Evolutionary conservation across 129 eudicot genomes (phyloP).

Genomic region (Tagetes erecta): DNA sequence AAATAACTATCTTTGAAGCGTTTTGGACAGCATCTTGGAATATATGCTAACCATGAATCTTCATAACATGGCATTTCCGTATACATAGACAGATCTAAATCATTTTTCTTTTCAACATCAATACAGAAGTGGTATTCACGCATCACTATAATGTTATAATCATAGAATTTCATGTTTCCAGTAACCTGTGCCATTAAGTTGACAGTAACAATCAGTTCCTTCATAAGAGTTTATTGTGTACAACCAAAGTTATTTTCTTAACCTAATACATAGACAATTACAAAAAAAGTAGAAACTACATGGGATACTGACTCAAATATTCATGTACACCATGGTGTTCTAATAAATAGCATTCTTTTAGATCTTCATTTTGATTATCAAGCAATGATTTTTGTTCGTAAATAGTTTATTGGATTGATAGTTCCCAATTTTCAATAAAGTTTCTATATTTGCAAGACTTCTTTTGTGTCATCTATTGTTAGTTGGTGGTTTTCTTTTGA

Average conservation of each 20-base stretch:
- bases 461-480: background rate
- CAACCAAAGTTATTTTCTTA: background rate
- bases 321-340: background rate
- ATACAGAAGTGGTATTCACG: background rate
- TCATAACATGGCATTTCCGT: background rate
- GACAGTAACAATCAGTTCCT: background rate
- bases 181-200: background rate
- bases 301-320: background rate
- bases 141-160: background rate
- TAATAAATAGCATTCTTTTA: background rate
- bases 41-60: background rate
- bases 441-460: background rate
- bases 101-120: background rate
- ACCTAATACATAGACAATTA: background rate
- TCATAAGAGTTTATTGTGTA: background rate
- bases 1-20: background rate
- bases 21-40: slow-evolving; percentile 3
- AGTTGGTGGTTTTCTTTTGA: background rate
- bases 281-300: background rate
- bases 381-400: background rate
- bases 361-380: background rate
- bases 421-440: background rate
- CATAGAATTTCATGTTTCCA: slow-evolving; percentile 6
- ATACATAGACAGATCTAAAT: background rate
- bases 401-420: background rate